These are phyloP conservation scores for Pseudonitzschia delicatissima DNA, from an alignment of 108 stramenopile species.

Conservation along the genomic window DNA sequence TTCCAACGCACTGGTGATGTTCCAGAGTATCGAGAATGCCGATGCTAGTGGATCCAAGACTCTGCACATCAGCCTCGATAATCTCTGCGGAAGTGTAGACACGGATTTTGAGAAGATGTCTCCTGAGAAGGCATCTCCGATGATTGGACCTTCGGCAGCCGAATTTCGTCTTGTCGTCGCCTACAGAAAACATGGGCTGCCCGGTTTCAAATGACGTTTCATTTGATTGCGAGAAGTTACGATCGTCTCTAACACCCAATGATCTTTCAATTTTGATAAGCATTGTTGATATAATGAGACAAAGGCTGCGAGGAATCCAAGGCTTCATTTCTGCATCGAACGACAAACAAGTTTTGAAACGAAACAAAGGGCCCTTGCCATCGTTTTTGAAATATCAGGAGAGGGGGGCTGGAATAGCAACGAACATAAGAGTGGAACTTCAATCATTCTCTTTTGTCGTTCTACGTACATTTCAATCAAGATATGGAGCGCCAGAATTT, in stretches of 20 bases:
- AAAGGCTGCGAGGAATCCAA: slow-evolving; percentile 39
- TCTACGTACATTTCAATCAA: slow-evolving; percentile 44
- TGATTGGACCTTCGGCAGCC: slow-evolving; percentile 54
- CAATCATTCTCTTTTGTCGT: slow-evolving; percentile 57
- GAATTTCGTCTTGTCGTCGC: slow-evolving; percentile 66
- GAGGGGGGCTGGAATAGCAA: slow-evolving; percentile 74
- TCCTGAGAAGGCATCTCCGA: slow-evolving; percentile 36
- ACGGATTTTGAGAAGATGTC: slow-evolving; percentile 46
- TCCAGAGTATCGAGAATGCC: slow-evolving; percentile 74
- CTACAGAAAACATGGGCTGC: slow-evolving; percentile 58
- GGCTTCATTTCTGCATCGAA: background rate
- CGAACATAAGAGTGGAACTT: slow-evolving; percentile 56
- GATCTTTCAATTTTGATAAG: slow-evolving; percentile 55
- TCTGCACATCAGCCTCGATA: slow-evolving; percentile 63
- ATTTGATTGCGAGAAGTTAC: slow-evolving; percentile 61
- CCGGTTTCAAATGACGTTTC: slow-evolving; percentile 68
- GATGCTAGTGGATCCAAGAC: slow-evolving; percentile 67
- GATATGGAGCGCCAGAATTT: slow-evolving; percentile 56
- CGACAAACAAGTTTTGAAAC: background rate
- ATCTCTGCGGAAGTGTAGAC: slow-evolving; percentile 60
- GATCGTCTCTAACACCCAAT: slow-evolving; percentile 55
- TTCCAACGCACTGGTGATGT: slow-evolving; percentile 68
- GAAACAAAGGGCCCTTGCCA: slow-evolving; percentile 9
- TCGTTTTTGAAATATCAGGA: slow-evolving; percentile 48
- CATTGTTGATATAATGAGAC: slow-evolving; percentile 49